phyloP scores from a whole-genome alignment of 257 asterid species.

The Forsythia viridissima region DNA sequence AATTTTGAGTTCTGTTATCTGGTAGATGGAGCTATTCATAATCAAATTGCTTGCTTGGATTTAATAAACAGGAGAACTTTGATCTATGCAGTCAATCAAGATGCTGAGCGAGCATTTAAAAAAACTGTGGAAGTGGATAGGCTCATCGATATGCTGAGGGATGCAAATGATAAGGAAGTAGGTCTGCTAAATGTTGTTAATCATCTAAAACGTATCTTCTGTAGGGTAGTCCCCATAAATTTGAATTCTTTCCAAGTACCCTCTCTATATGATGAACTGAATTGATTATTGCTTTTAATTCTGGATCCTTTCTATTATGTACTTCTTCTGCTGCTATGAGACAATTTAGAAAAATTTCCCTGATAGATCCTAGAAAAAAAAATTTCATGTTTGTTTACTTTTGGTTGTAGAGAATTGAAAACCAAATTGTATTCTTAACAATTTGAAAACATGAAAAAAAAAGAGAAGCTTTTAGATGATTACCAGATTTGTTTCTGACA shows the following conservation, averaged over 20 bases:
- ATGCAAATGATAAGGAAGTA: constrained; percentile 86
- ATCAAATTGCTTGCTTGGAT: constrained; percentile 47
- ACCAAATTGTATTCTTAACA: neutral
- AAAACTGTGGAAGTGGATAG: constrained; percentile 85
- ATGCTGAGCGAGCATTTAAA: constrained; percentile 80
- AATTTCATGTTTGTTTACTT: neutral
- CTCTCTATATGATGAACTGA: constrained; percentile 1
- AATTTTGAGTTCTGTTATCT: constrained; percentile 17
- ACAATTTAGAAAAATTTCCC: constrained; percentile 8
- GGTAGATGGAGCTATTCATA: constrained; percentile 36
- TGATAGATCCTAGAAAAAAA: neutral
- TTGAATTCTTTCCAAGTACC: constrained; percentile 10
- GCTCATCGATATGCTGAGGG: constrained; percentile 78
- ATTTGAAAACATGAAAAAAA: neutral
- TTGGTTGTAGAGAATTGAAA: constrained; percentile 6
- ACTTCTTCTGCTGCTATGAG: neutral
- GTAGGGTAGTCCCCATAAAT: constrained; percentile 3
- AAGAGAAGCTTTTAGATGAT: neutral
- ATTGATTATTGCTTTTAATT: neutral
- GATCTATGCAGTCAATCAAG: constrained; percentile 72
- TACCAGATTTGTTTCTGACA: neutral
- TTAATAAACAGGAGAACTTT: constrained; percentile 75
- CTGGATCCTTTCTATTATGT: neutral
- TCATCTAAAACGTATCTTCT: constrained; percentile 12
- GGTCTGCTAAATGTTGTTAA: constrained; percentile 21